Conservation (phyloP, 208 protist genomes). For the Leishmania aethiopica region DNA sequence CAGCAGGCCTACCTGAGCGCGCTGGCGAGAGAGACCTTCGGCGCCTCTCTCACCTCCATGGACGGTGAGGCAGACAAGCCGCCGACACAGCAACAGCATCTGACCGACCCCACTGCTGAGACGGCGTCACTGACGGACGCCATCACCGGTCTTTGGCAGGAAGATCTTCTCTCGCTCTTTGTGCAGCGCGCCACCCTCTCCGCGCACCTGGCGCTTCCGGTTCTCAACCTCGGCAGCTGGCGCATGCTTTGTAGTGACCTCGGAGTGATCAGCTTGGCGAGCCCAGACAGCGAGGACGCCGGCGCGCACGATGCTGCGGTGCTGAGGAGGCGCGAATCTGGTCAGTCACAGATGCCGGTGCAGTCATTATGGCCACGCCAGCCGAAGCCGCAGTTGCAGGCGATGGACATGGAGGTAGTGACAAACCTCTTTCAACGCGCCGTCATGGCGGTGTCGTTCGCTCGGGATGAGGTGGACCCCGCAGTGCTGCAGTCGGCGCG, state of each 20-base stretch:
- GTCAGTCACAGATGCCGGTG: neutral
- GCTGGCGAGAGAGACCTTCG: neutral
- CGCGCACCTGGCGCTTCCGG: constrained; percentile 68
- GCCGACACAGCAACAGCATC: constrained; percentile 9
- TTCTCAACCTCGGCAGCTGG: constrained; percentile 80
- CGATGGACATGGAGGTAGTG: constrained; percentile 54
- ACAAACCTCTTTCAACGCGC: constrained; percentile 62
- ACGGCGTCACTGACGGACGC: constrained; percentile 8
- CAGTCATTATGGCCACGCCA: neutral
- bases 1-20: constrained; percentile 22
- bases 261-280: constrained; percentile 42
- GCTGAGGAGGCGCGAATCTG: neutral
- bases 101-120: constrained; percentile 16
- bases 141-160: constrained; percentile 25
- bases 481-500: constrained; percentile 15
- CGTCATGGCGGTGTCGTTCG: constrained; percentile 24
- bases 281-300: constrained; percentile 2
- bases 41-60: neutral
- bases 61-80: neutral
- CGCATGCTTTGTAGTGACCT: constrained; percentile 76
- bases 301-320: neutral
- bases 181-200: constrained; percentile 53
- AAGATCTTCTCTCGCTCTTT: constrained; percentile 78
- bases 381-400: constrained; percentile 14
- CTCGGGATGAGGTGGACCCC: constrained; percentile 16